phyloP scores from a whole-genome alignment of 2,329 filamentous ascomycete species.

The Penicillium sp. region DNA sequence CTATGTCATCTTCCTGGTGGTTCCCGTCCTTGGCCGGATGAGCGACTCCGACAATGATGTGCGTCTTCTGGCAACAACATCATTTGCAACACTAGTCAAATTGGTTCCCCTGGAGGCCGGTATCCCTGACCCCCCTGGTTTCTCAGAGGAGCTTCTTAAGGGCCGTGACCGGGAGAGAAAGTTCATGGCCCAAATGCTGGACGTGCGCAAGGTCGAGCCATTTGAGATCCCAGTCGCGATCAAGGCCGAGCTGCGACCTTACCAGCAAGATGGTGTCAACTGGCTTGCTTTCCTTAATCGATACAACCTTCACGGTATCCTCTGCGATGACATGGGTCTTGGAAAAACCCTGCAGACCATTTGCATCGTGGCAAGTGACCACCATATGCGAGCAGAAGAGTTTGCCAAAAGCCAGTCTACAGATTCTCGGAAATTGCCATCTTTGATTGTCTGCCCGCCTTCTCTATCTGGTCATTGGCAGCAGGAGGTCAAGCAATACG shows the following conservation, averaged over 20 bases:
- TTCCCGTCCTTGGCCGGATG: conserved; percentile 95
- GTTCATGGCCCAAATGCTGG: conserved; percentile 93
- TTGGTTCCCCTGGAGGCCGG: conserved; percentile 94
- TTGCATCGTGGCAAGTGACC: conserved; percentile 96
- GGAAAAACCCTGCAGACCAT: conserved; percentile 97
- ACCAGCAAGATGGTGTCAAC: conserved; percentile 98
- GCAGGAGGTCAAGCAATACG: conserved; percentile 93
- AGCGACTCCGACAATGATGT: conserved; percentile 97
- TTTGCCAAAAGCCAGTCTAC: conserved; percentile 76
- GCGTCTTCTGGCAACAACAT: conserved; percentile 88
- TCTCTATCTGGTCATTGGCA: conserved; percentile 98
- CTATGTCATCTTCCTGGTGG: conserved; percentile 98
- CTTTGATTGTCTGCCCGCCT: conserved; percentile 92
- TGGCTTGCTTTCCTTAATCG: conserved; percentile 98
- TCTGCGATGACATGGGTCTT: conserved; percentile 98
- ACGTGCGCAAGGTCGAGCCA: conserved; percentile 92
- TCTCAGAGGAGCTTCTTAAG: conserved; percentile 82
- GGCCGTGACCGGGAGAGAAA: conserved; percentile 92
- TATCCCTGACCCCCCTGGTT: conserved; percentile 90
- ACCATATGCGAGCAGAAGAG: conserved; percentile 88
- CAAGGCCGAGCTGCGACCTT: conserved; percentile 92
- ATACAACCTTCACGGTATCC: conserved; percentile 95
- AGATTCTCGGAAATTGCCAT: conserved; percentile 78
- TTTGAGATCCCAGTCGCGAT: conserved; percentile 95
- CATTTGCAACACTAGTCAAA: conserved; percentile 95